Base-by-base conservation (phyloP, 1,139 yeast species). In the Candida sp. region DNA sequence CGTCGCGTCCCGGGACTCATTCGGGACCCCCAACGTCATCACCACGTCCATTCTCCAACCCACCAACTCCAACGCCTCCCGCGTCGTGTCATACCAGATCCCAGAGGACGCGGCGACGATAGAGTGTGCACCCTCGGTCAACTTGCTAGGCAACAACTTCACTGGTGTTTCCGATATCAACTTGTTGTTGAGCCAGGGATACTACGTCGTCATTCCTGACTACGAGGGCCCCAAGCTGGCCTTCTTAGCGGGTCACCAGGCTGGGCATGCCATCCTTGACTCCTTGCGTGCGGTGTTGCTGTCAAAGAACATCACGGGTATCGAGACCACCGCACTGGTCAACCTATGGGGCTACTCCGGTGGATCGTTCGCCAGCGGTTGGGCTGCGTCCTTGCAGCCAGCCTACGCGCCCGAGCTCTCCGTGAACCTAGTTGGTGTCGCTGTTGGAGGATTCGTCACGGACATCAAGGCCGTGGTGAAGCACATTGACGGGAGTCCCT, bases 261-360 rank as follows among this genome's bases (percentile, higher is more conserved):
- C 74, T 27, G 79, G 73, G 0, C 61, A 67, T 30, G 70, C 70
- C 6, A 59, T 63, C 3, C 63, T 74, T 45, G 69, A 74, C 53
- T 61, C 72, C 1, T 54, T 74, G 8, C 58, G 71, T 47, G 79
- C 70, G 5, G 62, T 65, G 1, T 62, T 73, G 47, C 45, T 51
- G 1, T 56, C 70, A 2, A 56, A 56, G 0, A 60, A 63, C 42
- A 44, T 58, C 22, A 73, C 78, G 3, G 73, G 75, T 3, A 52
- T 74, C 37, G 49, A 58, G 8, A 9, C 57, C 0, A 58, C 66
- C 46, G 74, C 78, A 4, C 57, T 63, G 44, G 60, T 67, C 1
- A 65, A 62, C 1, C 26, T 69, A 37, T 74, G 75, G 73, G 79
- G 80, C 0, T 75, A 72, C 52, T 71, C 77, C 6, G 80, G 79